These are phyloP conservation scores for Metschnikowia continentalis DNA, from an alignment of 805 yeast species.

Conservation along the genomic window DNA sequence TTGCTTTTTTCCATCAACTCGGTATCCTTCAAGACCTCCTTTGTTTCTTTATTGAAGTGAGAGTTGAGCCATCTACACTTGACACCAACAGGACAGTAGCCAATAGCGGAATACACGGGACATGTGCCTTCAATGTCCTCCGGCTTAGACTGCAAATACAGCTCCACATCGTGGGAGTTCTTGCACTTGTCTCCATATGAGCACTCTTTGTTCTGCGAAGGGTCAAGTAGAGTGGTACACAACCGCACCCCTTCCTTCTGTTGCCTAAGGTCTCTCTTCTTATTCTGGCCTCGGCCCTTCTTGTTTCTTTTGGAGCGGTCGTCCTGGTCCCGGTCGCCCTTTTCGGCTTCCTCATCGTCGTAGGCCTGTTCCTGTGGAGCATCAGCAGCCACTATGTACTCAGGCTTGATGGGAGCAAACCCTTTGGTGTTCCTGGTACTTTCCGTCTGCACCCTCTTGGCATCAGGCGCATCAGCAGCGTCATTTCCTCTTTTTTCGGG, in stretches of 20 bases:
- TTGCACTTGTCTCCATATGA: conserved; percentile 70
- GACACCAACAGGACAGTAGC: conserved; percentile 88
- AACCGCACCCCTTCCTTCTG: conserved; percentile 57
- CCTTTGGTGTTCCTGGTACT: conserved; percentile 41
- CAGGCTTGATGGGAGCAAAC: conserved; percentile 71
- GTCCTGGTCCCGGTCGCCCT: conserved; percentile 34
- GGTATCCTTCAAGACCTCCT: conserved; percentile 42
- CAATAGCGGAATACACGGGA: conserved; percentile 78
- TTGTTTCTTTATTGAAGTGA: conserved; percentile 53
- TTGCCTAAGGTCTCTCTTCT: conserved; percentile 72
- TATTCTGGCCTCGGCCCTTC: conserved; percentile 76
- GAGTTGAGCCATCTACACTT: conserved; percentile 87
- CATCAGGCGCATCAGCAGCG: conserved; percentile 12
- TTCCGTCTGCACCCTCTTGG: conserved; percentile 19
- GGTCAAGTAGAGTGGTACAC: conserved; percentile 62
- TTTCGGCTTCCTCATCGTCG: conserved; percentile 45
- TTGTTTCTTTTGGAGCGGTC: conserved; percentile 33
- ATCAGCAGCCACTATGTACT: conserved; percentile 46
- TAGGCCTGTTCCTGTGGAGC: conserved; percentile 40
- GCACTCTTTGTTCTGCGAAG: conserved; percentile 46
- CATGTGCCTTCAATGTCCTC: conserved; percentile 73
- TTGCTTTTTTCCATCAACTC: conserved; percentile 32
- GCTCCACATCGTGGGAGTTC: conserved; percentile 68
- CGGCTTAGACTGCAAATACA: conserved; percentile 62
- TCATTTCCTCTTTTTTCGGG: conserved; percentile 19